phyloP scores from a whole-genome alignment of 1,284 basidiomycete genomes.

The Cutaneotrichosporon arboriforme region DNA sequence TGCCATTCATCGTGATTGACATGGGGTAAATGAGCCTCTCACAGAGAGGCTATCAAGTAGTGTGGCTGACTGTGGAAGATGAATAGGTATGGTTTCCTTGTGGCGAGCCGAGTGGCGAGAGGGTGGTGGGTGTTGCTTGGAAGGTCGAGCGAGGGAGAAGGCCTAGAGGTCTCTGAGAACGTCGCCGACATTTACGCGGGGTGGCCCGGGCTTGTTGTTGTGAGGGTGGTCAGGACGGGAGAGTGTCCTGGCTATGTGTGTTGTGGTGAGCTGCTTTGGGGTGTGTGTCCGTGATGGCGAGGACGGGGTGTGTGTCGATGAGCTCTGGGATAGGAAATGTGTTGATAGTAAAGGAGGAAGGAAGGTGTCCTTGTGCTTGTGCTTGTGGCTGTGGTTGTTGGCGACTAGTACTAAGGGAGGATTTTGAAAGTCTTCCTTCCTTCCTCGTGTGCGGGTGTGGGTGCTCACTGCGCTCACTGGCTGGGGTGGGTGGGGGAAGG shows the following conservation, averaged over 20 bases:
- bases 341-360: neutral
- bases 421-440: neutral
- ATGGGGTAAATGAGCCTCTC: constrained; percentile 8
- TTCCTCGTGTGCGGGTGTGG: neutral
- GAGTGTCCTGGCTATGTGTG: neutral
- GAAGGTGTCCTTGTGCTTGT: neutral
- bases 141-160: constrained; percentile 3
- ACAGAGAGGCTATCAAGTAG: constrained; percentile 18
- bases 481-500: no score
- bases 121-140: constrained; percentile 7
- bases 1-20: constrained; percentile 19
- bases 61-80: constrained; percentile 17
- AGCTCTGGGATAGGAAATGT: neutral
- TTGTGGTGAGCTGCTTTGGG: neutral
- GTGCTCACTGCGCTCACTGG: no score
- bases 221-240: neutral
- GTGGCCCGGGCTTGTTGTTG: neutral
- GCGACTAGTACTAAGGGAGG: neutral
- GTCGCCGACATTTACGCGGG: constrained; percentile 3
- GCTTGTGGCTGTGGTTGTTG: neutral
- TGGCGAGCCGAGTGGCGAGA: constrained; percentile 14
- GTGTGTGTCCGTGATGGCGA: neutral
- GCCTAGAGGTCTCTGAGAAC: constrained; percentile 2
- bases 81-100: constrained; percentile 11
- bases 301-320: neutral